Conservation (phyloP, 768 basidiomycete genomes). For the Tylopilus cervinicoccineus region DNA sequence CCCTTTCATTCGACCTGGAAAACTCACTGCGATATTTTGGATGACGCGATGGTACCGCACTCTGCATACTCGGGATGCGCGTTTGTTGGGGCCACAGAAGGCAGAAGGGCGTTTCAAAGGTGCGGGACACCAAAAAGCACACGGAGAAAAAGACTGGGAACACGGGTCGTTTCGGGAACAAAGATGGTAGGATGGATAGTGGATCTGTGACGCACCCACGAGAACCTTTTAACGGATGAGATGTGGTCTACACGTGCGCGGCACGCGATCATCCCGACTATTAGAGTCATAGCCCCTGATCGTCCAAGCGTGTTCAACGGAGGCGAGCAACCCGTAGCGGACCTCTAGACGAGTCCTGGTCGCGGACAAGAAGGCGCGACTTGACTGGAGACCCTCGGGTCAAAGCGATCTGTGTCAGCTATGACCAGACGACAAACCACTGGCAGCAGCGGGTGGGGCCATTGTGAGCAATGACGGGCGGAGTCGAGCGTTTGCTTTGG, state of each 20-base stretch:
- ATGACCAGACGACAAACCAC: neutral
- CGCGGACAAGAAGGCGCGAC: neutral
- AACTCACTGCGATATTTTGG: conserved; percentile 33
- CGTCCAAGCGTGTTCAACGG: conserved; percentile 13
- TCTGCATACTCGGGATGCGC: conserved; percentile 10
- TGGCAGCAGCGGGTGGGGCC: neutral
- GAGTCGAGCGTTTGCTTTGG: neutral
- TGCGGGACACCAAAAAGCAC: neutral
- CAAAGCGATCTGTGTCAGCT: conserved; percentile 1
- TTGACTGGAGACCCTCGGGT: neutral
- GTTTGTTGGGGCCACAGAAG: neutral
- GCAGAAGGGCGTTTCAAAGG: neutral
- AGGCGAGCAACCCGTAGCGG: neutral
- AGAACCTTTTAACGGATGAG: conserved; percentile 28
- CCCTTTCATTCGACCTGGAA: neutral
- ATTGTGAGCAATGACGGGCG: neutral
- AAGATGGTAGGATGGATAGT: conserved; percentile 13
- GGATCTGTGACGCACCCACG: conserved; percentile 20
- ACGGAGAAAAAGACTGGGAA: neutral
- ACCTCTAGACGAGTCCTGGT: neutral
- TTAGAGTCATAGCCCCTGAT: conserved; percentile 7
- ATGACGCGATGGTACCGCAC: conserved; percentile 11
- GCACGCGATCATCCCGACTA: conserved; percentile 30
- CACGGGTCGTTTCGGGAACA: conserved; percentile 1
- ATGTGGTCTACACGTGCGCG: conserved; percentile 30